Evolutionary conservation across 225 moss, liverwort and hornwort species (phyloP).

Genomic region (Marchantia paleacea): DNA sequence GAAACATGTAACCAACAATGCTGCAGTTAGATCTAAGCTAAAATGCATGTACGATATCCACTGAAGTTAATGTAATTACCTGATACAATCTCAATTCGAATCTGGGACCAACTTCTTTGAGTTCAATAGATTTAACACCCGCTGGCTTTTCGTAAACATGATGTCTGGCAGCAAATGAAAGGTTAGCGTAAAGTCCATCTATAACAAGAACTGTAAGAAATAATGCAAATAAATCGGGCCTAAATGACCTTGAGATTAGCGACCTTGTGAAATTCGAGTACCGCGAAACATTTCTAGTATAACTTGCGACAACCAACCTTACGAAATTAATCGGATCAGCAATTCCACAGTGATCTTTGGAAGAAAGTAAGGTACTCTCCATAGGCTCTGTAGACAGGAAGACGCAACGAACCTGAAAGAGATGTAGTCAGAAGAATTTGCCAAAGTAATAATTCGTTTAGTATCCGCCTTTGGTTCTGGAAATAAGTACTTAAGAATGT

Average conservation of each 20-base stretch:
- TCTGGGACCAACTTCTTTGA: slow-evolving; percentile 93
- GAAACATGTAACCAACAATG: not conserved
- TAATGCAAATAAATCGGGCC: too few relatives aligned
- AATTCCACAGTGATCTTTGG: too few relatives aligned
- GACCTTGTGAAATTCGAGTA: too few relatives aligned
- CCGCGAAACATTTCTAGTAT: too few relatives aligned
- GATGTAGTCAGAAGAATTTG: slow-evolving; percentile 81
- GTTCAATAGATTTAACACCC: slow-evolving; percentile 75
- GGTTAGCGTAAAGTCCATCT: too few relatives aligned
- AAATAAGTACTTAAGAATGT: slow-evolving; percentile 78
- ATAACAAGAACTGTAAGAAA: too few relatives aligned
- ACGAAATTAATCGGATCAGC: too few relatives aligned
- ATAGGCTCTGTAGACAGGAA: too few relatives aligned
- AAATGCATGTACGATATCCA: not conserved
- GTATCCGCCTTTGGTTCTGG: slow-evolving; percentile 81
- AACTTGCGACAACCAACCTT: too few relatives aligned
- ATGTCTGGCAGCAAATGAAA: slow-evolving; percentile 47
- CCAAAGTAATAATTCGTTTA: slow-evolving; percentile 84
- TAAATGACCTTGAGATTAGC: too few relatives aligned
- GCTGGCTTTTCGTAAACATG: slow-evolving; percentile 89
- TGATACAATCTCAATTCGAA: slow-evolving; percentile 96
- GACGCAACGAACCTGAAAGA: slow-evolving; percentile 73
- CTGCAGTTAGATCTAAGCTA: not conserved
- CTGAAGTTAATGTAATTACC: slow-evolving; percentile 30
- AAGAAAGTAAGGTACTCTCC: not conserved